Percentiles rank a stretch among this genome's conserved stretches.
Conservation (phyloP, 441 rosid species). For the Flueggea neowawraea region DNA sequence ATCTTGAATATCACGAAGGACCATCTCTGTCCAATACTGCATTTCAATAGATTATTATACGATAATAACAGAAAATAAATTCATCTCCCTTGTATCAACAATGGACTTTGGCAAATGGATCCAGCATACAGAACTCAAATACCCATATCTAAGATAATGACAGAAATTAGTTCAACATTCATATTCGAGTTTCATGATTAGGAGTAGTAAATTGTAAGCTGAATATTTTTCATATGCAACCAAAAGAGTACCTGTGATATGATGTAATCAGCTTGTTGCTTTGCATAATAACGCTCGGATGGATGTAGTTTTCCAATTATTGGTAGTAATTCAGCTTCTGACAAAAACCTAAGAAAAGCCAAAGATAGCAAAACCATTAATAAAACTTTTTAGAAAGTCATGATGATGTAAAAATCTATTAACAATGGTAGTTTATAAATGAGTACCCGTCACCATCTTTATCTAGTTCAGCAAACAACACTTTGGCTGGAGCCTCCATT, state of each 20-base stretch:
- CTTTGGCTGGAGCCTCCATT: conserved; percentile 75
- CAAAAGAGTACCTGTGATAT: conserved; percentile 66
- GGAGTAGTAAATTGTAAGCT: too few species aligned
- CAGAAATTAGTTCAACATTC: too few species aligned
- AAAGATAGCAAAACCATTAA: conserved; percentile 13
- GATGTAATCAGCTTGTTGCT: conserved; percentile 90
- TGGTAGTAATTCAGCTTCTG: conserved; percentile 67
- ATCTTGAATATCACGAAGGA: too few species aligned
- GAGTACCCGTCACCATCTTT: conserved; percentile 81
- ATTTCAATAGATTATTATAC: too few species aligned
- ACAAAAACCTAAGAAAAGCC: conserved; percentile 47
- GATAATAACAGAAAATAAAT: too few species aligned
- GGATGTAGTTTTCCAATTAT: conserved; percentile 90
- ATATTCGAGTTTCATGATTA: too few species aligned
- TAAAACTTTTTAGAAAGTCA: conserved; percentile 2
- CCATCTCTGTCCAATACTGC: too few species aligned
- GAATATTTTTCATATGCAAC: not conserved
- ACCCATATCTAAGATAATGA: too few species aligned
- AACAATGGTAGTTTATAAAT: conserved; percentile 10
- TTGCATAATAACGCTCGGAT: conserved; percentile 86
- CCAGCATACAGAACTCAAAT: too few species aligned
- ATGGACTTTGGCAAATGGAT: too few species aligned
- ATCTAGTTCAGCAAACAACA: conserved; percentile 76
- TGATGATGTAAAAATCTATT: not conserved
- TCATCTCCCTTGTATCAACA: too few species aligned